Evolutionary conservation across 306 rosid genomes (phyloP), one percentile per base, ranked within the genome.

Genomic region (Biancaea sappan): DNA sequence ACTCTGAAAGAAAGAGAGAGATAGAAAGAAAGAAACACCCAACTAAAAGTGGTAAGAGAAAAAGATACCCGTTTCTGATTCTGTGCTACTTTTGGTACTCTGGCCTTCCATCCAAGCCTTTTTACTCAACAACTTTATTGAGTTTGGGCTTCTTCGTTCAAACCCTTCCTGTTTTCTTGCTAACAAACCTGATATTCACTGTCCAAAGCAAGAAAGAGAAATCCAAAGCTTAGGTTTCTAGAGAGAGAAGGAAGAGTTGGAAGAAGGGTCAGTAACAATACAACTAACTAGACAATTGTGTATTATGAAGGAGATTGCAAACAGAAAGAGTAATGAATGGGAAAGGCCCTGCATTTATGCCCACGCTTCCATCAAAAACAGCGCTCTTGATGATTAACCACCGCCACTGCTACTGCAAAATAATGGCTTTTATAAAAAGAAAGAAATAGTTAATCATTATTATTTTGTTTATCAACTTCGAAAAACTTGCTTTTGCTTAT

Each of bases 361-460:
- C 91, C 97, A 89, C 90, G 91, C 98, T 79, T 87, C 67, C 98
- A 86, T 89, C 0, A 89, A 93, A 91, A 89, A 73, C 75, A 83
- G 92, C 74, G 96, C 93, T 90, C 76, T 89, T 81, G 88, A 91
- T 93, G 97, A 93, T 89, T 93, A 89, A 91, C 96, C 96, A 89
- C 93, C 96, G 93, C 86, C 92, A 84, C 86, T 83, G 86, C 88
- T n/a, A 78, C 87, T 47, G 85, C 76, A 79, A 72, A 80, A 79
- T 81, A 59, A 72, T 69, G 75, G 52, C 73, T 74, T 74, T 66
- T 75, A 74, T 65, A 79, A 74, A 77, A 40, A 40, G 15, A 35
- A 35, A 40, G 15, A 40, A 43, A 43, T 43, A 43, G n/a, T 73
- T 73, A 15, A 29, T 50, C 59, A 75, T 81, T 54, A 67, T 84